Percentiles rank a stretch among this genome's conserved stretches.
These are phyloP conservation scores for Ceratobasidium sp. DNA, from an alignment of 1,284 basidiomycete species.

Conservation along the genomic window DNA sequence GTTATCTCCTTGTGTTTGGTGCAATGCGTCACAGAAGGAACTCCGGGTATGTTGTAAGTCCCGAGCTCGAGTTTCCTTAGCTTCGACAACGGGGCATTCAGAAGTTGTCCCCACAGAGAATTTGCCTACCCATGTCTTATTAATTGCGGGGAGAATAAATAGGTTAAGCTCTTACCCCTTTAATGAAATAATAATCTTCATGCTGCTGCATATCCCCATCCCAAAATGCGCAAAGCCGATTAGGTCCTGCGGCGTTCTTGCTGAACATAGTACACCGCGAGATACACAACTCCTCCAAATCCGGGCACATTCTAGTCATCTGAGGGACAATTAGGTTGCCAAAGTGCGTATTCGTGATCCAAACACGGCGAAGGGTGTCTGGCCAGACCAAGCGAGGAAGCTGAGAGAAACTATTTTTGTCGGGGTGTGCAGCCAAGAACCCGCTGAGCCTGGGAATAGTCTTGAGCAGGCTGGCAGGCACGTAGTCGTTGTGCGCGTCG, in stretches of 20 bases:
- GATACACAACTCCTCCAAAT: no score
- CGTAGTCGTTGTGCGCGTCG: slow-evolving; percentile 4
- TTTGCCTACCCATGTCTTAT: not conserved
- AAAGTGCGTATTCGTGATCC: slow-evolving; percentile 4
- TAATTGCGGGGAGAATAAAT: no score
- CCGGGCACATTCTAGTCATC: not conserved
- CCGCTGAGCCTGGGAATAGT: not conserved
- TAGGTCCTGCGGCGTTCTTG: no score
- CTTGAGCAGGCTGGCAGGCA: not conserved
- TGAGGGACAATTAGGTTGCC: not conserved
- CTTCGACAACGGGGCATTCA: not conserved
- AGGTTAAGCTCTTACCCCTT: not conserved
- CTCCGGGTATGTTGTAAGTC: not conserved
- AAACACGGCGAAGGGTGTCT: slow-evolving; percentile 19
- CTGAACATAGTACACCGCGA: no score
- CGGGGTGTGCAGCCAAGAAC: not conserved
- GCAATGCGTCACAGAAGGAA: not conserved
- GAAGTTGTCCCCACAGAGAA: not conserved
- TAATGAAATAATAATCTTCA: not conserved
- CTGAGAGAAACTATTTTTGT: not conserved
- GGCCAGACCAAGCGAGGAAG: not conserved
- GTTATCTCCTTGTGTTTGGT: not conserved
- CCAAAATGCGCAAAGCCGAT: not conserved
- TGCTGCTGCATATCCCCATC: not conserved
- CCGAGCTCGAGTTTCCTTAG: slow-evolving; percentile 9